Evolutionary conservation across 2,329 filamentous ascomycete genomes (phyloP), one percentile per base, ranked within the genome.

Genomic region (Aspergillus phoenicis): DNA sequence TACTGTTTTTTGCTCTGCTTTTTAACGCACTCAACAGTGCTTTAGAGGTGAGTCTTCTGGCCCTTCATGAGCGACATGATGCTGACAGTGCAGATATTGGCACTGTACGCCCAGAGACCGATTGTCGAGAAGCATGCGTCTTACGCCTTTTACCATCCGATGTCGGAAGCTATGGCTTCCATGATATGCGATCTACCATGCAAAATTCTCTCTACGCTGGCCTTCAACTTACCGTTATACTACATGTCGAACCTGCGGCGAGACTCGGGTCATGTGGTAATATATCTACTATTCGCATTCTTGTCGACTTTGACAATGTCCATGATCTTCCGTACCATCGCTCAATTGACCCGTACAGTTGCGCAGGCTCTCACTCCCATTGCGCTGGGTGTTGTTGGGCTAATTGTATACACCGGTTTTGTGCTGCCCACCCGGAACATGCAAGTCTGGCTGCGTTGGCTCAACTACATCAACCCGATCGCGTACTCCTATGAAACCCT

Each of bases 1-100:
- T 95, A 8, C 80, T 96, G 52, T 96, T 95, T 83, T 93, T 95
- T 72, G 89, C 90, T 64, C 86, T 92, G 70, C 81, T 96, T 58
- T 87, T 94, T 81, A 95, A 93, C 75, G 91, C 90, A 47, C 92
- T 94, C 68, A 83, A 87, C 61, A 89, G 86, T 70, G 88, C 88
- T 58, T 83, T 93, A 39, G 91, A 94, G 39, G 57, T 59, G 28
- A 8, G 52, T 3, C 7, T 8, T 11, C 6, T n/a, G 30, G 24
- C 8, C 13, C n/a, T 17, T 3, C 6, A 20, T 17, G 3, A 20
- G 24, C 11, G 28, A 4, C 3, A 4, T 47, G 36, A 36, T 11
- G 15, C 13, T 45, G 20, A 11, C 24, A 7, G 45, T n/a, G 39
- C 20, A 60, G 45, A 62, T 66, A 6, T 52, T 67, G 36, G 62